Conservation (phyloP, 306 rosid species). For the Prunus mume region DNA sequence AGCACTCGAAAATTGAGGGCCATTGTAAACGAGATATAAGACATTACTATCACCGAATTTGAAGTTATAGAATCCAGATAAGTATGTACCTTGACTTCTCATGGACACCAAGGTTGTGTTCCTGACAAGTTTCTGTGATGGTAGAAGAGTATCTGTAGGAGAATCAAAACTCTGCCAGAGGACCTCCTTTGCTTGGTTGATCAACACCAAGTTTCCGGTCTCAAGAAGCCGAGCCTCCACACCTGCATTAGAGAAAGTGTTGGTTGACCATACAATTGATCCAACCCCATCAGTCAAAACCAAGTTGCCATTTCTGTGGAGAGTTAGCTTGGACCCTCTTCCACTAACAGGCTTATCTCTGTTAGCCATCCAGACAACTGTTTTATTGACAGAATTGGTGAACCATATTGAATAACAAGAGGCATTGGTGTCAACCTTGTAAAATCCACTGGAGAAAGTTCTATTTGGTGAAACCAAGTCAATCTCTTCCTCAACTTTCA, state of each 20-base stretch:
- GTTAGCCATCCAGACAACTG: slow-evolving; percentile 32
- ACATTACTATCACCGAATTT: background rate
- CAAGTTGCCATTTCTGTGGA: slow-evolving; percentile 23
- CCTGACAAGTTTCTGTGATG: background rate
- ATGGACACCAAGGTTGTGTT: slow-evolving; percentile 7
- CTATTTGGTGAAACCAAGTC: slow-evolving; percentile 19
- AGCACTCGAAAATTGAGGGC: background rate
- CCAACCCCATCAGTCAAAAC: slow-evolving; percentile 10
- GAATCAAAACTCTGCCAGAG: slow-evolving; percentile 32
- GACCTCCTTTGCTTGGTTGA: background rate
- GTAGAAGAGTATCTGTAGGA: slow-evolving; percentile 22
- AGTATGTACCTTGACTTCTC: slow-evolving; percentile 10
- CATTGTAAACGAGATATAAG: background rate
- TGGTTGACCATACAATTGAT: slow-evolving; percentile 21
- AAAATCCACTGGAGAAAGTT: slow-evolving; percentile 21
- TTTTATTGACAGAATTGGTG: background rate
- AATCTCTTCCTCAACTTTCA: slow-evolving; percentile 13
- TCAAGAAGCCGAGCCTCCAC: slow-evolving; percentile 17
- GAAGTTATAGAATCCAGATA: slow-evolving; percentile 10
- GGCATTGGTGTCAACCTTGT: slow-evolving; percentile 10
- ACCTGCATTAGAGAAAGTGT: background rate
- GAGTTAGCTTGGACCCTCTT: slow-evolving; percentile 4
- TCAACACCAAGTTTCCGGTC: slow-evolving; percentile 19
- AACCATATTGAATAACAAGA: slow-evolving; percentile 31
- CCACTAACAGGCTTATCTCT: slow-evolving; percentile 1